Evolutionary conservation across 2,329 filamentous ascomycete species (phyloP).

Genomic region (Blastomyces parvus): DNA sequence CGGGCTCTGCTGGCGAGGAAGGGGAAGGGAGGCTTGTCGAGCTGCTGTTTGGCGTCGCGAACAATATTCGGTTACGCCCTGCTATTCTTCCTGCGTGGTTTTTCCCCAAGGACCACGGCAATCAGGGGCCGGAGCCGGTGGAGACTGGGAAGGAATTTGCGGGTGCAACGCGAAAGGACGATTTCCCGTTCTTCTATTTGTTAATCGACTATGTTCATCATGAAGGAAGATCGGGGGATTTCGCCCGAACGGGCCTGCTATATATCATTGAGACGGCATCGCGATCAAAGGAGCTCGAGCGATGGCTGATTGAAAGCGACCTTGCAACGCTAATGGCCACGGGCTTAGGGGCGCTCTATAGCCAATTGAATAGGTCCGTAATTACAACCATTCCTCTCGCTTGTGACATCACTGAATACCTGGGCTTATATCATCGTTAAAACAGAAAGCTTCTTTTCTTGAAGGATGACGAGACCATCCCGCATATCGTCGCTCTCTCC

Average conservation of each 20-base stretch:
- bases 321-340: constrained; percentile 95
- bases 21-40: constrained; percentile 86
- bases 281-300: constrained; percentile 69
- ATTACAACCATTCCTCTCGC: constrained; percentile 28
- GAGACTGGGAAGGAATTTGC: constrained; percentile 58
- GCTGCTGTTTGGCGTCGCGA: constrained; percentile 88
- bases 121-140: constrained; percentile 30
- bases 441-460: constrained; percentile 68
- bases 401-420: constrained; percentile 40
- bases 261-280: constrained; percentile 95
- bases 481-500: constrained; percentile 76
- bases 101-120: constrained; percentile 46
- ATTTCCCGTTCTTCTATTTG: constrained; percentile 93
- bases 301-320: constrained; percentile 96
- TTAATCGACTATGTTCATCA: constrained; percentile 95
- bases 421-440: not conserved
- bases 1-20: constrained; percentile 58
- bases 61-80: constrained; percentile 86
- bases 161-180: constrained; percentile 75
- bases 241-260: constrained; percentile 82
- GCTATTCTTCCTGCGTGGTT: constrained; percentile 89
- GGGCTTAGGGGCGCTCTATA: constrained; percentile 70
- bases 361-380: constrained; percentile 50
- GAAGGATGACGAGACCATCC: constrained; percentile 60
- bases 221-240: constrained; percentile 88